phyloP scores from a whole-genome alignment of 1,284 basidiomycete species.

The Trichosporon inkin region DNA sequence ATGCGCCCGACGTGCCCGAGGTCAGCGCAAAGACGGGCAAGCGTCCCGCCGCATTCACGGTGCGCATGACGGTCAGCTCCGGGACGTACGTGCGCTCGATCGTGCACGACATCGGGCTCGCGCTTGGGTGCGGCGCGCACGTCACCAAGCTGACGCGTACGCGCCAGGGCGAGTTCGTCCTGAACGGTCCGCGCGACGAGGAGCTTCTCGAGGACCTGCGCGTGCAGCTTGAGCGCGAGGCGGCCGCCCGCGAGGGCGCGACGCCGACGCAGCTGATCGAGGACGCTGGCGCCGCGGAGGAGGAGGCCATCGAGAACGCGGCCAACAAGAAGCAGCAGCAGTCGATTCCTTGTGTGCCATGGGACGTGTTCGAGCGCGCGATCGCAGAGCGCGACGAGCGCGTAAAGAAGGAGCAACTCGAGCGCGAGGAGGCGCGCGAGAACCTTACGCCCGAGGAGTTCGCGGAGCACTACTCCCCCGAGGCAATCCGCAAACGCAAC shows the following conservation, averaged over 20 bases:
- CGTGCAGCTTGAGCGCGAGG: conserved; percentile 19
- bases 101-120: conserved; percentile 81
- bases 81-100: conserved; percentile 94
- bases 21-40: conserved; percentile 48
- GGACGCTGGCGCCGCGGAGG: conserved; percentile 6
- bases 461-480: conserved; percentile 21
- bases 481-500: conserved; percentile 58
- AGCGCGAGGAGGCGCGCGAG: conserved; percentile 34
- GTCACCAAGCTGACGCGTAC: conserved; percentile 82
- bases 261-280: neutral
- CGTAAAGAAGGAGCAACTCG: conserved; percentile 53
- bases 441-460: conserved; percentile 45
- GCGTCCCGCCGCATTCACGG: conserved; percentile 71
- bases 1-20: conserved; percentile 41
- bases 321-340: neutral
- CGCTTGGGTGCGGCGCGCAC: conserved; percentile 78
- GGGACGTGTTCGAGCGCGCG: conserved; percentile 71
- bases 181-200: conserved; percentile 48
- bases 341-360: conserved; percentile 61
- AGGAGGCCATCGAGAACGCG: neutral
- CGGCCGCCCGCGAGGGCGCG: conserved; percentile 12
- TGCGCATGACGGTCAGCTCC: conserved; percentile 87
- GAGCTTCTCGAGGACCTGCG: conserved; percentile 29
- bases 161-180: conserved; percentile 72
- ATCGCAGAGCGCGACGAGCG: conserved; percentile 44